Evolutionary conservation across 129 eudicot genomes (phyloP).

Genomic region (Calendula officinalis): DNA sequence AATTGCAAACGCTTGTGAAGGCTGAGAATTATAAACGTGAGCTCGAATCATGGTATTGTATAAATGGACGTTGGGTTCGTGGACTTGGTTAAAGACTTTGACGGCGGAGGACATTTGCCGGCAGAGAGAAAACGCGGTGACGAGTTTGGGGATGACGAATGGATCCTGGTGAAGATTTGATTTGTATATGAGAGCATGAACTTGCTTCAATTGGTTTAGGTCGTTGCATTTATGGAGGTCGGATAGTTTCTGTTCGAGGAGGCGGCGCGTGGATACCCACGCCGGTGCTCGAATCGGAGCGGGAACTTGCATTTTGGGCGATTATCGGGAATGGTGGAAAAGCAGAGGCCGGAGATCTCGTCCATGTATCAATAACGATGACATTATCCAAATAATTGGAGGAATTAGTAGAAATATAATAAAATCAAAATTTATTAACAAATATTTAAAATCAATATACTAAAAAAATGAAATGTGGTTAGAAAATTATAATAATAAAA

Average conservation of each 20-base stretch:
- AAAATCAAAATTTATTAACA: no score
- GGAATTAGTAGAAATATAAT: not conserved
- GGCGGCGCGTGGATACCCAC: conserved; percentile 72
- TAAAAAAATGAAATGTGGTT: no score
- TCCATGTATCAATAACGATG: conserved; percentile 30
- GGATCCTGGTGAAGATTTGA: conserved; percentile 62
- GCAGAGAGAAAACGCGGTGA: conserved; percentile 61
- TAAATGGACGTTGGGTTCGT: conserved; percentile 56
- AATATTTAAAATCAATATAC: no score
- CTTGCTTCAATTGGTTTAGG: conserved; percentile 49
- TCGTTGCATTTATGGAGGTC: conserved; percentile 59
- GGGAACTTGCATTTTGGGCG: conserved; percentile 51
- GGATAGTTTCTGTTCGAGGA: conserved; percentile 62
- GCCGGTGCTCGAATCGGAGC: conserved; percentile 71
- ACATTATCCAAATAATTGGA: conserved; percentile 27
- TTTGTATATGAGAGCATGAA: conserved; percentile 72
- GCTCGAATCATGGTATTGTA: conserved; percentile 69
- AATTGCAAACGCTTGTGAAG: conserved; percentile 41
- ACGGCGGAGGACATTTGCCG: conserved; percentile 51
- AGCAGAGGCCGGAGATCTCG: conserved; percentile 11
- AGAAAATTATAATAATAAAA: no score
- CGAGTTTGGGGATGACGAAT: conserved; percentile 60
- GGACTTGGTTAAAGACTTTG: conserved; percentile 51
- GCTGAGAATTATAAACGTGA: conserved; percentile 45
- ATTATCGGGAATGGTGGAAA: not conserved